Conservation (phyloP, 2,329 filamentous ascomycete species). For the Colletotrichum navitas region DNA sequence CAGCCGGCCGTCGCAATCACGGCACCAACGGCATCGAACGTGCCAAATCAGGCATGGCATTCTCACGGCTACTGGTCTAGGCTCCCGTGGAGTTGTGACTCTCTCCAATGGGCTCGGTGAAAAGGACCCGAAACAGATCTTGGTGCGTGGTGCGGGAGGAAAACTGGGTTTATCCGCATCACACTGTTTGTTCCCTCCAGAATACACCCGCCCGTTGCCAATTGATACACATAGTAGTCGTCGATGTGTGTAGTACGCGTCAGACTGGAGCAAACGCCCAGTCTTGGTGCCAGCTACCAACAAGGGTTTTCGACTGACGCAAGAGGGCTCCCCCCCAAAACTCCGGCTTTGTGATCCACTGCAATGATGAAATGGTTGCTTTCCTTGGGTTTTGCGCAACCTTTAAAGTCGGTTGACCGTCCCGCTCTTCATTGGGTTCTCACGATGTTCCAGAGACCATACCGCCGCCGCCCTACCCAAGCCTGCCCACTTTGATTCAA, state of each 20-base stretch:
- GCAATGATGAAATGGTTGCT: constrained; percentile 32
- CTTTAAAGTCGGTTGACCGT: constrained; percentile 30
- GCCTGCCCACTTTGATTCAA: not conserved
- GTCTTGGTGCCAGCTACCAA: constrained; percentile 25
- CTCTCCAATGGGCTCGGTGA: constrained; percentile 9
- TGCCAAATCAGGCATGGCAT: constrained; percentile 31
- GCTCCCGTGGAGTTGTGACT: constrained; percentile 1
- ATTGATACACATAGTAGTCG: not conserved
- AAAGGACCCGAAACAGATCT: constrained; percentile 11
- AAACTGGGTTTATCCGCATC: constrained; percentile 29
- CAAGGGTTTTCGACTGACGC: constrained; percentile 10
- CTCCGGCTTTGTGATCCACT: constrained; percentile 33
- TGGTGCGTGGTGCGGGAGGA: constrained; percentile 3
- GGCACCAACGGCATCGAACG: constrained; percentile 34
- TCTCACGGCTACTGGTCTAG: constrained; percentile 25
- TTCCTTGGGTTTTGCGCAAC: not conserved
- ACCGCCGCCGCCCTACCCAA: not conserved
- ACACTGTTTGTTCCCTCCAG: not conserved
- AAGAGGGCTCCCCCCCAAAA: constrained; percentile 11
- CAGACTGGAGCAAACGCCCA: constrained; percentile 33
- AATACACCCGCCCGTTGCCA: constrained; percentile 2
- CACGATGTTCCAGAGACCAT: constrained; percentile 23
- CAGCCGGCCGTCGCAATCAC: constrained; percentile 37
- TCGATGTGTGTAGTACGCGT: constrained; percentile 31
- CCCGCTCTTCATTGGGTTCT: constrained; percentile 21